phyloP scores from a whole-genome alignment of 164 flowering plant species.

The Saururus chinensis region DNA sequence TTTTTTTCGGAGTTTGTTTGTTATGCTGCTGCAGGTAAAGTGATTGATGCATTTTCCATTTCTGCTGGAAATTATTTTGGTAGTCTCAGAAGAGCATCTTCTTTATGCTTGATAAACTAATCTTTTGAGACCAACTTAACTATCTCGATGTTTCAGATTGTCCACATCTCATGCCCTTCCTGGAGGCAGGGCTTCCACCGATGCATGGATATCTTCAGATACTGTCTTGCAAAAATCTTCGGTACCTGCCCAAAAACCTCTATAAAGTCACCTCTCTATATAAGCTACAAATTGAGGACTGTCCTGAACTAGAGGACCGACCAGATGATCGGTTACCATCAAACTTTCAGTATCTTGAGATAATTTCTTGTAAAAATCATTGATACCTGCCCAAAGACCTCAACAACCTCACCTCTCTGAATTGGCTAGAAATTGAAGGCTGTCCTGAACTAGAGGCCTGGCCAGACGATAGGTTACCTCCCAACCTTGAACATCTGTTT shows the following conservation, averaged over 20 bases:
- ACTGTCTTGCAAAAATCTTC: too few species aligned
- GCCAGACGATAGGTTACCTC: background rate
- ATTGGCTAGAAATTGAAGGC: background rate
- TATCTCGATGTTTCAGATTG: too few species aligned
- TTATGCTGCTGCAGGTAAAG: constrained; percentile 69
- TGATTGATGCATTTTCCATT: constrained; percentile 82
- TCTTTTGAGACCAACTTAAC: too few species aligned
- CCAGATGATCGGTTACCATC: background rate
- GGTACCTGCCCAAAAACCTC: background rate
- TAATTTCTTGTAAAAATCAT: background rate
- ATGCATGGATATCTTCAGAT: too few species aligned
- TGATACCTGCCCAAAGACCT: background rate
- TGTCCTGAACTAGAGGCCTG: background rate
- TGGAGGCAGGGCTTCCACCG: too few species aligned
- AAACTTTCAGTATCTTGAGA: background rate
- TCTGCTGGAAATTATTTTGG: constrained; percentile 53
- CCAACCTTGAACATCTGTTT: background rate
- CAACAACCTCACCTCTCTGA: background rate
- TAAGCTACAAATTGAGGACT: background rate
- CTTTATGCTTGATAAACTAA: constrained; percentile 58
- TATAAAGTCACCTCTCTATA: background rate
- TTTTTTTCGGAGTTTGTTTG: too few species aligned
- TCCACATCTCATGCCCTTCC: too few species aligned
- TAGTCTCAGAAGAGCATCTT: constrained; percentile 57
- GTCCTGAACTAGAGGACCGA: background rate